phyloP scores from a whole-genome alignment of 805 yeast species.

The Hyphopichia homilentoma region DNA sequence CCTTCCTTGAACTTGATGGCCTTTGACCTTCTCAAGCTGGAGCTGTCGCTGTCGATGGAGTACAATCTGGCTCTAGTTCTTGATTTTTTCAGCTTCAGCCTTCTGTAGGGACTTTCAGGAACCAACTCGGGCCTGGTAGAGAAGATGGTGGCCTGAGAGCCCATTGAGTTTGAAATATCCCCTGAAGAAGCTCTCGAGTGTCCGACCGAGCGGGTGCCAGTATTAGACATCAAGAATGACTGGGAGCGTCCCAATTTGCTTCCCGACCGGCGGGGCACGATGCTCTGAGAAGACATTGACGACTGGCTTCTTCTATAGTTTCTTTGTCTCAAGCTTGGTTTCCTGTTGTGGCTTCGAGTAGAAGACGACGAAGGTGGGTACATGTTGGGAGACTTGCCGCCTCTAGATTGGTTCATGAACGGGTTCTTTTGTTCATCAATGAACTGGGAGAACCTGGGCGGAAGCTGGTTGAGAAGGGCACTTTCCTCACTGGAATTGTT shows the following conservation, averaged over 20 bases:
- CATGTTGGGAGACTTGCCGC: neutral
- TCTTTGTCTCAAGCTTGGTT: neutral
- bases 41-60: conserved; percentile 6
- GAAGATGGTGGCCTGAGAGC: conserved; percentile 42
- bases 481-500: neutral
- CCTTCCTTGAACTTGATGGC: conserved; percentile 37
- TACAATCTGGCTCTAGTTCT: conserved; percentile 4
- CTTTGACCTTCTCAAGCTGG: conserved; percentile 20
- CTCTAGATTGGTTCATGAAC: conserved; percentile 7
- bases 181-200: conserved; percentile 8
- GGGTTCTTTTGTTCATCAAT: conserved; percentile 32
- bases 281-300: neutral
- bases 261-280: neutral
- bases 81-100: conserved; percentile 1
- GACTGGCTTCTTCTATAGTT: neutral
- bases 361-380: too few relatives aligned
- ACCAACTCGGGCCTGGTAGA: conserved; percentile 29
- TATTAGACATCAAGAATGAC: too few relatives aligned
- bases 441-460: conserved; percentile 38
- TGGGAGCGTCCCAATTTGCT: too few relatives aligned
- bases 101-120: conserved; percentile 3
- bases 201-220: conserved; percentile 1
- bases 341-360: neutral
- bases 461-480: conserved; percentile 29
- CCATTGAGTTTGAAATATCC: conserved; percentile 36